Conservation (phyloP, 1,139 yeast genomes). For the Yamadazyma dushanensis region DNA sequence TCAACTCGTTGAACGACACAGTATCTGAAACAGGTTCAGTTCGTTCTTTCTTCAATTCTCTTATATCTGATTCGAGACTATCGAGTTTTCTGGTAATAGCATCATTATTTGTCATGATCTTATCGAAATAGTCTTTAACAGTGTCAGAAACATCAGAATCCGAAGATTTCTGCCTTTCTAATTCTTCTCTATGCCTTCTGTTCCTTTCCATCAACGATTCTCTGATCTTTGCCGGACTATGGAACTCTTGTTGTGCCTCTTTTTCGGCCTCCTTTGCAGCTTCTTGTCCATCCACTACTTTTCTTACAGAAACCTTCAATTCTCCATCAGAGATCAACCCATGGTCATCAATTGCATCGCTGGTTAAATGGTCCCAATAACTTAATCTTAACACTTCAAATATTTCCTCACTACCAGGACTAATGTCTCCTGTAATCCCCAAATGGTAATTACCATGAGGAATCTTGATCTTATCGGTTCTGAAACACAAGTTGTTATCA, state of each 20-base stretch:
- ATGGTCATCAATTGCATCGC: constrained; percentile 60
- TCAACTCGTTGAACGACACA: constrained; percentile 23
- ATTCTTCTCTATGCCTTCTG: constrained; percentile 26
- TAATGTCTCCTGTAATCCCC: constrained; percentile 53
- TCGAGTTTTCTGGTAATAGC: constrained; percentile 4
- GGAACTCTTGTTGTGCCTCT: constrained; percentile 7
- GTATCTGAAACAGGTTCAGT: not conserved
- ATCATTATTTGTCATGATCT: constrained; percentile 1
- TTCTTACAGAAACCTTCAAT: constrained; percentile 21
- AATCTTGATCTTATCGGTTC: constrained; percentile 53
- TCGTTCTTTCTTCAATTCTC: not conserved
- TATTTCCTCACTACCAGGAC: constrained; percentile 45
- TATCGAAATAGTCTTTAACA: not conserved
- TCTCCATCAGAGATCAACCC: constrained; percentile 51
- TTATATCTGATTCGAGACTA: constrained; percentile 1
- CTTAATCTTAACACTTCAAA: constrained; percentile 61
- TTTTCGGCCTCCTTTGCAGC: constrained; percentile 4
- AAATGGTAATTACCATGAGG: constrained; percentile 39
- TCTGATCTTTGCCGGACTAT: constrained; percentile 27
- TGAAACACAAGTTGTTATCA: constrained; percentile 70
- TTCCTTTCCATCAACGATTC: constrained; percentile 42
- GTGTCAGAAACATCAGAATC: not conserved
- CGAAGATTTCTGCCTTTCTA: constrained; percentile 12
- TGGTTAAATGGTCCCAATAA: constrained; percentile 52
- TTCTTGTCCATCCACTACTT: constrained; percentile 6